phyloP scores from a whole-genome alignment of 1,139 yeast genomes.

The Torulaspora globosa region DNA sequence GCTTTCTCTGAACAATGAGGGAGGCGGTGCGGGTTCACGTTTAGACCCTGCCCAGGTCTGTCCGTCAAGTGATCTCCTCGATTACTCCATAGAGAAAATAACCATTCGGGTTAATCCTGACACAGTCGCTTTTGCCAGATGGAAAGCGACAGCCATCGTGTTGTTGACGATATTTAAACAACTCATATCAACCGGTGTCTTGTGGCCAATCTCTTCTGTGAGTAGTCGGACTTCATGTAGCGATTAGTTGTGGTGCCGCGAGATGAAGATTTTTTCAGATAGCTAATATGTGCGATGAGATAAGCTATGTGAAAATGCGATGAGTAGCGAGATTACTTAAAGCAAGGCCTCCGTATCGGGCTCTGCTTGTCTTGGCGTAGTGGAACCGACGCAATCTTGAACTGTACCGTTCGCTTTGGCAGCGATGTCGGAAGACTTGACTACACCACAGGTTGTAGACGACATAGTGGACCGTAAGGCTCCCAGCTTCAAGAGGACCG shows the following conservation, averaged over 20 bases:
- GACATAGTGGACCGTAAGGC: slow-evolving; percentile 12
- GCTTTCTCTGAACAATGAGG: too few relatives aligned
- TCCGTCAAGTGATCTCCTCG: too few relatives aligned
- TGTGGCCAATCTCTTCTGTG: too few relatives aligned
- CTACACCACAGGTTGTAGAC: slow-evolving; percentile 25
- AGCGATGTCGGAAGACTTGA: slow-evolving; percentile 26
- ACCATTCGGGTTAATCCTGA: too few relatives aligned
- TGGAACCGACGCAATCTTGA: background rate
- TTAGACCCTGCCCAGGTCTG: too few relatives aligned
- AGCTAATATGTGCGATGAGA: background rate
- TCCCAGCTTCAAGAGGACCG: slow-evolving; percentile 44
- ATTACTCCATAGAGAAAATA: too few relatives aligned
- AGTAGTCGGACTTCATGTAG: background rate
- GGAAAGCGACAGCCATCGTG: background rate
- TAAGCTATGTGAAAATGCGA: background rate
- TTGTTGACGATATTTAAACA: background rate
- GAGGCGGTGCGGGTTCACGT: too few relatives aligned
- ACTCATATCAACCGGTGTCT: background rate
- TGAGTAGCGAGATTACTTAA: background rate
- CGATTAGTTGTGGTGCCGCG: background rate
- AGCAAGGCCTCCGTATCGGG: background rate
- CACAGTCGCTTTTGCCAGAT: too few relatives aligned
- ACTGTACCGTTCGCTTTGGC: background rate
- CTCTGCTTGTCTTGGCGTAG: too few relatives aligned
- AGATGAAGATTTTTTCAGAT: background rate